Evolutionary conservation across 495 filamentous ascomycete genomes (phyloP).

Genomic region (Oleoguttula mirabilis): DNA sequence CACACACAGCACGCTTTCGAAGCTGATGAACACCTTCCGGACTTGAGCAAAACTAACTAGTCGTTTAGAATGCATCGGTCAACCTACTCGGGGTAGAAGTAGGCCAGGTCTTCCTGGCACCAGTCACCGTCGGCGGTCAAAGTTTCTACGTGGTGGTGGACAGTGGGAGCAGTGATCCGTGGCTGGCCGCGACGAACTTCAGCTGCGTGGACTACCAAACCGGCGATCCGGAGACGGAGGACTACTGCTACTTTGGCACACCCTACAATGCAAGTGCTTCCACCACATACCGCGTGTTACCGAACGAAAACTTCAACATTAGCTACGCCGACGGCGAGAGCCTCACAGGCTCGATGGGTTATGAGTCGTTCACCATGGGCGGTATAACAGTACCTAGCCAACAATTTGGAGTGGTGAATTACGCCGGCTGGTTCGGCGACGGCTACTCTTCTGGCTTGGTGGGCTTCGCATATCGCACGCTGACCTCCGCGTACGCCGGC

Average conservation of each 20-base stretch:
- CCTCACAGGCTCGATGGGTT: constrained; percentile 45
- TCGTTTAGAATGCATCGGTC: no score
- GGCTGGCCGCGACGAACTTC: constrained; percentile 39
- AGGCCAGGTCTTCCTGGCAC: constrained; percentile 21
- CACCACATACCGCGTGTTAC: constrained; percentile 32
- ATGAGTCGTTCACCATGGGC: constrained; percentile 31
- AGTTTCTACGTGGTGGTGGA: constrained; percentile 44
- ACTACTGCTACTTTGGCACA: constrained; percentile 38
- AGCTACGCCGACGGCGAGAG: constrained; percentile 47
- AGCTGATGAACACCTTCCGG: no score
- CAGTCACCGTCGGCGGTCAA: constrained; percentile 30
- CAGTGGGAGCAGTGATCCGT: constrained; percentile 53
- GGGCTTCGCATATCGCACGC: constrained; percentile 28
- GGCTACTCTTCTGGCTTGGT: constrained; percentile 40
- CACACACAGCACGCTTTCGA: no score
- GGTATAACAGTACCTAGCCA: constrained; percentile 17
- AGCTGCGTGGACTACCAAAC: constrained; percentile 34
- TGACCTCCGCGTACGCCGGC: constrained; percentile 43
- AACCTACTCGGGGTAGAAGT: neutral
- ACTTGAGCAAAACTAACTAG: no score
- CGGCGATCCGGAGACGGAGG: constrained; percentile 21
- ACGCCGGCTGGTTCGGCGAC: constrained; percentile 28
- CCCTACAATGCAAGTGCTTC: constrained; percentile 32
- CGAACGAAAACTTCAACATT: constrained; percentile 44
- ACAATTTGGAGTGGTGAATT: constrained; percentile 15